Percentiles rank a stretch among this genome's conserved stretches.
phyloP scores from a whole-genome alignment of 192 early-diverging fungal species.

The Thoreauomyces humboldtii region DNA sequence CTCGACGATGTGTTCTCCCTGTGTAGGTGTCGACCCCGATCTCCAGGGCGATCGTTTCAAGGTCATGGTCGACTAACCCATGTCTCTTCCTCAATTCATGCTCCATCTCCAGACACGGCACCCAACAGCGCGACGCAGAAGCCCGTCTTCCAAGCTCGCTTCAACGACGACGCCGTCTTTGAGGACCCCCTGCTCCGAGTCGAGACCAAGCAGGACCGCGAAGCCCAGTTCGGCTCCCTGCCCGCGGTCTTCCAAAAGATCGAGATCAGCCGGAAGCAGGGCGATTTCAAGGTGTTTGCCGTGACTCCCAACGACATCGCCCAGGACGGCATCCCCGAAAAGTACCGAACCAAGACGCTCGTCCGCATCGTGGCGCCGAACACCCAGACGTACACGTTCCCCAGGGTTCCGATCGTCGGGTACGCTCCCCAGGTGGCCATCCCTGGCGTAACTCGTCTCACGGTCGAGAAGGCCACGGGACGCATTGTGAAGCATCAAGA shows the following conservation, averaged over 20 bases:
- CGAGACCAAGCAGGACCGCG: constrained; percentile 1
- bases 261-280: constrained; percentile 4
- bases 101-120: constrained; percentile 11
- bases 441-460: constrained; percentile 1
- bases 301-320: not conserved
- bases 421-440: constrained; percentile 17
- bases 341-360: not conserved
- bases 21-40: not conserved
- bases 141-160: constrained; percentile 1
- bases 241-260: constrained; percentile 8
- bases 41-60: not conserved
- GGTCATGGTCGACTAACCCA: not conserved
- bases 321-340: not conserved
- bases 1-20: constrained; percentile 9
- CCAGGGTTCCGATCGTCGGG: not conserved
- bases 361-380: constrained; percentile 18
- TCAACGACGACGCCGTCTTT: constrained; percentile 9
- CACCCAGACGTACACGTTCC: constrained; percentile 15
- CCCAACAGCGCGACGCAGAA: constrained; percentile 21
- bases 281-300: not conserved
- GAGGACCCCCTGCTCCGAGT: constrained; percentile 18
- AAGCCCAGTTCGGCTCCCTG: constrained; percentile 22
- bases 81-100: not conserved
- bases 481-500: constrained; percentile 21
- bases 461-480: constrained; percentile 8